Base-by-base conservation (phyloP, 1,139 yeast species). In the Nakaseomyces uthaithaninus region DNA sequence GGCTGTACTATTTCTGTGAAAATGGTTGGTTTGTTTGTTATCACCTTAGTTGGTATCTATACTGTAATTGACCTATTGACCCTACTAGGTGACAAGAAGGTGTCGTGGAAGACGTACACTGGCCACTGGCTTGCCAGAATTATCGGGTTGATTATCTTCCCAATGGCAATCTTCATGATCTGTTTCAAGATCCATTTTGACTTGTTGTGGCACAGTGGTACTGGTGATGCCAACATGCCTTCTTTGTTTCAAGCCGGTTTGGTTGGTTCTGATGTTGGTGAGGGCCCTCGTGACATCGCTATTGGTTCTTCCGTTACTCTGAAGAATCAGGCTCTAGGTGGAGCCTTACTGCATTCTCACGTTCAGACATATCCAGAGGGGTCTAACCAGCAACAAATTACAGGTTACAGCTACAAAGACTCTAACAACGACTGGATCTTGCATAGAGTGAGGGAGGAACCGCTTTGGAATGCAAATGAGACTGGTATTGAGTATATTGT, bases 161-260 rank as follows among this genome's bases (percentile, higher is more conserved):
- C 94, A 47, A 53, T 76, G 39, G 40, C 64, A 9, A 80, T 82
- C 27, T 82, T 80, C 57, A 60, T 81, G 57, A 56, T 77, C 44
- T 72, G 77, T 46, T 82, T 82, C 69, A 81, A 81, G 58, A 67
- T 81, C 45, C 94, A 82, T 63, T 82, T 82, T 58, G 89, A 80
- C 50, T 66, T 82, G 43, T 71, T 82, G 51, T 77, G 75, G 53
- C 81, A 79, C 50, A 69, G 85, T 11, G 94, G 99, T 49, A 80
- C 97, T 14, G 98, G 98, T 50, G 98, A 91, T 60, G 93, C 96
- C 39, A 85, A 85, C 57, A 93, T 93, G 98, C 85, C 95, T 12
- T 87, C 98, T 1, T 70, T 93, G 50, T 91, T 91, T 75, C 98
- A 93, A 68, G 98, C 98, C 41, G 85, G 85, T 62, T 72, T 93